Evolutionary conservation across 2,329 filamentous ascomycete species (phyloP).

Genomic region (Neobulgaria alba): DNA sequence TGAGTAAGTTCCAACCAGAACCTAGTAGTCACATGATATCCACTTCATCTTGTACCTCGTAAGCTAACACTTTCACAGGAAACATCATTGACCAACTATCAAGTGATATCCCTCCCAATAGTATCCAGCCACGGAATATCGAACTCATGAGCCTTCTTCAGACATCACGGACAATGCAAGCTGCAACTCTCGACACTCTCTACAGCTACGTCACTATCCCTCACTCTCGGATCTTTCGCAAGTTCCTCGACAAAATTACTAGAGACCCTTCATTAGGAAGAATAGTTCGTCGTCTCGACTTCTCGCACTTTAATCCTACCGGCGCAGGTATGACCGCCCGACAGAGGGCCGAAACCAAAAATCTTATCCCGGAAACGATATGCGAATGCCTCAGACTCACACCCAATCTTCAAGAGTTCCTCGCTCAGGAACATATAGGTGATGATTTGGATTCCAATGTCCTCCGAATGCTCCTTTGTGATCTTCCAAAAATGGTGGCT

Average conservation of each 20-base stretch:
- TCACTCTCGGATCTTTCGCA: slow-evolving; percentile 75
- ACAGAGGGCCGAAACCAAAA: slow-evolving; percentile 66
- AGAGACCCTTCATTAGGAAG: slow-evolving; percentile 61
- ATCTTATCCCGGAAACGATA: slow-evolving; percentile 66
- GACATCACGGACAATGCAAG: slow-evolving; percentile 67
- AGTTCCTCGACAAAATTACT: slow-evolving; percentile 63
- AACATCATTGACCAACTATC: slow-evolving; percentile 68
- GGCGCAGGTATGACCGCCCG: slow-evolving; percentile 67
- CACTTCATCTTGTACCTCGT: slow-evolving; percentile 1
- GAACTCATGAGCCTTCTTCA: slow-evolving; percentile 69
- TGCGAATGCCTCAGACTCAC: slow-evolving; percentile 62
- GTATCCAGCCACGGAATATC: slow-evolving; percentile 65
- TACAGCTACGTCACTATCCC: slow-evolving; percentile 76
- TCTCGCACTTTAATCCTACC: slow-evolving; percentile 77
- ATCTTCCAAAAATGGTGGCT: slow-evolving; percentile 43
- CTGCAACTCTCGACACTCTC: slow-evolving; percentile 63
- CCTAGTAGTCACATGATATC: neutral
- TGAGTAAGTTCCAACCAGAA: slow-evolving; percentile 45
- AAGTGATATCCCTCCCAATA: slow-evolving; percentile 66
- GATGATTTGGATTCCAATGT: slow-evolving; percentile 63
- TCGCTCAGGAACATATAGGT: slow-evolving; percentile 74
- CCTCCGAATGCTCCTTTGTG: slow-evolving; percentile 48
- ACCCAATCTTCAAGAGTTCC: slow-evolving; percentile 67
- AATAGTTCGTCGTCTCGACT: slow-evolving; percentile 71
- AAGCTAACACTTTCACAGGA: slow-evolving; percentile 36